These are phyloP conservation scores for Penicillium paradoxum DNA, from an alignment of 495 filamentous ascomycete species.

Conservation along the genomic window DNA sequence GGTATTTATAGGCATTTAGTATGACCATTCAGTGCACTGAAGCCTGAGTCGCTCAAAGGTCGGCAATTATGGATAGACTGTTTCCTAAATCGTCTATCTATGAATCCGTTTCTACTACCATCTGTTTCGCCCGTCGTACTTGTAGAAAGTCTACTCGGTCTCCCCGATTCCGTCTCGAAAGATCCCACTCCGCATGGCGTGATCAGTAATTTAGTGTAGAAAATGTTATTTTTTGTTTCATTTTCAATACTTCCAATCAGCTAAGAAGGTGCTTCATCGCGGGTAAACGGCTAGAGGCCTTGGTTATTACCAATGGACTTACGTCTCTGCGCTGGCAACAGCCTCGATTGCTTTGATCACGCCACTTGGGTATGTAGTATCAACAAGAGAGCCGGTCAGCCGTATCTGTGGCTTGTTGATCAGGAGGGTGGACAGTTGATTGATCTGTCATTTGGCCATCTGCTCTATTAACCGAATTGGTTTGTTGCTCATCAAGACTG, in stretches of 20 bases:
- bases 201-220: not conserved
- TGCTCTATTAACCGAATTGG: not conserved
- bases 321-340: not conserved
- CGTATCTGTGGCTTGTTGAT: not conserved
- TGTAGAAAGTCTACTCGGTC: not conserved
- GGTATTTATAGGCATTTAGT: not conserved
- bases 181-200: not conserved
- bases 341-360: not conserved
- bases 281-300: not conserved
- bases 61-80: not conserved
- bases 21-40: not conserved
- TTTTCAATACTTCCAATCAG: not conserved
- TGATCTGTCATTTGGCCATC: not conserved
- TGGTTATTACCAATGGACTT: not conserved
- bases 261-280: not conserved
- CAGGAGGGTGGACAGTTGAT: not conserved
- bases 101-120: not conserved
- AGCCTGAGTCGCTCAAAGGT: not conserved
- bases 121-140: not conserved
- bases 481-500: not conserved
- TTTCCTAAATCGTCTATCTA: not conserved
- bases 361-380: not conserved
- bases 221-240: not conserved
- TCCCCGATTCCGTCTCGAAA: not conserved
- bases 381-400: not conserved